phyloP scores from a whole-genome alignment of 2,329 filamentous ascomycete species.

The Colletotrichum sojae region DNA sequence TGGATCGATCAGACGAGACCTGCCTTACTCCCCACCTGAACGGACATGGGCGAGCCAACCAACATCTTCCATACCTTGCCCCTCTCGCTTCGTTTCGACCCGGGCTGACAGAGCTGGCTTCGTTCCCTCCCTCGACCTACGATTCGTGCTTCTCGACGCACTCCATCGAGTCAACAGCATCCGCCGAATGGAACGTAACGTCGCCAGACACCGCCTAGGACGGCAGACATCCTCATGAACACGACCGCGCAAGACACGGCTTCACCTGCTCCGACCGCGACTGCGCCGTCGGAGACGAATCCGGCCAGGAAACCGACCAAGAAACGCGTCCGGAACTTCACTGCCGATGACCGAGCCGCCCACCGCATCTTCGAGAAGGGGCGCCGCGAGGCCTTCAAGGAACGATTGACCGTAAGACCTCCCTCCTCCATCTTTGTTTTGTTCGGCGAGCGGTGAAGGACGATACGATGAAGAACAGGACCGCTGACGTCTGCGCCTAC shows the following conservation, averaged over 20 bases:
- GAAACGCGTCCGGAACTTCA: conserved; percentile 56
- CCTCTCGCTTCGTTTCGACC: conserved; percentile 11
- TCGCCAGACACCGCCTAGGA: neutral
- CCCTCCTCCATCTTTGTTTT: neutral
- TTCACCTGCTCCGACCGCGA: conserved; percentile 10
- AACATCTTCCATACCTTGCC: neutral
- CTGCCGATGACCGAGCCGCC: conserved; percentile 56
- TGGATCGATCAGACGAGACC: conserved; percentile 16
- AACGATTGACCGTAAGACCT: conserved; percentile 51
- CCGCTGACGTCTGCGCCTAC: conserved; percentile 1
- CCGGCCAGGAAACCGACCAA: conserved; percentile 41
- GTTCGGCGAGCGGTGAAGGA: neutral
- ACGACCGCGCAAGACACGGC: conserved; percentile 17
- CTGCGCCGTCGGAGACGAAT: conserved; percentile 8
- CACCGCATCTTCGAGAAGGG: conserved; percentile 58
- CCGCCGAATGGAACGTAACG: conserved; percentile 5
- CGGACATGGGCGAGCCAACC: too few relatives aligned
- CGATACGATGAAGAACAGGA: neutral
- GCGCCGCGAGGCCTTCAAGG: conserved; percentile 58
- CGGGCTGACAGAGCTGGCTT: neutral
- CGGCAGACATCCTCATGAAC: conserved; percentile 20
- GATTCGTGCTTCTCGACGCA: too few relatives aligned
- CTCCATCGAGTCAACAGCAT: neutral
- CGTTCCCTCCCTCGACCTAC: neutral
- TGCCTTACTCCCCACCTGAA: conserved; percentile 22